Evolutionary conservation across 2,329 filamentous ascomycete genomes (phyloP).

Genomic region (Sarocladiaceae sp.): DNA sequence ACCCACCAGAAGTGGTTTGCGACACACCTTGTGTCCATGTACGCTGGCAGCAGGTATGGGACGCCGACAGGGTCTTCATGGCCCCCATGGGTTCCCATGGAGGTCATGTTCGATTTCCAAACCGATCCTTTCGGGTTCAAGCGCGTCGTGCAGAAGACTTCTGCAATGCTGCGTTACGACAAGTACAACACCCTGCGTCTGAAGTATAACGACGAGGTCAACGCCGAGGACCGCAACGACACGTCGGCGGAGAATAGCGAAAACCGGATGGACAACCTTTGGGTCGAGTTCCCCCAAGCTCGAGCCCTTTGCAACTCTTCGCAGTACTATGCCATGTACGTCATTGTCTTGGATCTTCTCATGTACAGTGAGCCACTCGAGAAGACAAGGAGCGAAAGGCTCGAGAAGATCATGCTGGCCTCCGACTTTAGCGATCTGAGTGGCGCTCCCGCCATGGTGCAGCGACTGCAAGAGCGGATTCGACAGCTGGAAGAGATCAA

Average conservation of each 20-base stretch:
- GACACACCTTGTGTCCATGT: conserved; percentile 80
- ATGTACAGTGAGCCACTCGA: conserved; percentile 95
- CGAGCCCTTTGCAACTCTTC: conserved; percentile 93
- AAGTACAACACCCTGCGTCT: conserved; percentile 96
- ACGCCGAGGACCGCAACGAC: conserved; percentile 45
- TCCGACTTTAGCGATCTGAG: conserved; percentile 97
- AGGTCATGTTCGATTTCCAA: conserved; percentile 97
- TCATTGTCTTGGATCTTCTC: conserved; percentile 92
- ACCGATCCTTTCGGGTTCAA: conserved; percentile 96
- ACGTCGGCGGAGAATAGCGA: conserved; percentile 54
- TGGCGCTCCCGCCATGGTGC: conserved; percentile 89
- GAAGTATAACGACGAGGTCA: conserved; percentile 94
- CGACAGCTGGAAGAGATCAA: conserved; percentile 95
- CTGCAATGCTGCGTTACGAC: conserved; percentile 87
- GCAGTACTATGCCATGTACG: conserved; percentile 97
- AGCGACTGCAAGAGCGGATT: conserved; percentile 84
- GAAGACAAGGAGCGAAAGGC: conserved; percentile 89
- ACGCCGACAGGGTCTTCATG: conserved; percentile 78
- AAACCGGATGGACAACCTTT: conserved; percentile 88
- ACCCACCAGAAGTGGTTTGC: conserved; percentile 88
- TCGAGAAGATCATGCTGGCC: conserved; percentile 98
- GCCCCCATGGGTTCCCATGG: conserved; percentile 97
- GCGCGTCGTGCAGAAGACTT: conserved; percentile 93
- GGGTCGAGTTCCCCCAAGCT: conserved; percentile 92
- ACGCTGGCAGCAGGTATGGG: conserved; percentile 90